Base-by-base conservation (phyloP, 2,329 filamentous ascomycete species). In the Cercospora canescens region DNA sequence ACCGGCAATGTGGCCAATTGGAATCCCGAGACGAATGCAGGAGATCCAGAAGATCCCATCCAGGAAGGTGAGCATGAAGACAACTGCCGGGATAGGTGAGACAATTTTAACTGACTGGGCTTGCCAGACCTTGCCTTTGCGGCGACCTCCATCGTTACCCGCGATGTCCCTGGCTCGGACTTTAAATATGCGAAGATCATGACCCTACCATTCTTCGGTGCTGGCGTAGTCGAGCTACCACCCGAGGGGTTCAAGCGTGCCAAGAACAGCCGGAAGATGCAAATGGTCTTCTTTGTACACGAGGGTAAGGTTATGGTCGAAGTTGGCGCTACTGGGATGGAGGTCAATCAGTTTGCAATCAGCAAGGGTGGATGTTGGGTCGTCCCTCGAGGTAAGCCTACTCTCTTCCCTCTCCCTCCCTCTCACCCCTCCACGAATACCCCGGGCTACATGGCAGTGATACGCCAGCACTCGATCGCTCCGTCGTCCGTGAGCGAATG, bases 191-290 rank as follows among this genome's bases (percentile, higher is more conserved):
- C 92, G 35, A 98, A 97, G 82, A 91, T 94, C 67, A 86, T 96
- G 64, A 92, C 89, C 30, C 83, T 91, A 67, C 88, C 91, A 0
- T 98, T 97, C 79, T 92, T 98, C 78, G 94, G 93, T 35, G 90
- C 91, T 9, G 95, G 95, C 16, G 86, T 98, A 60, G 91, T 99
- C 39, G 94, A 98, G 74, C 82, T 99, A 59, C 92, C 93, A 6
- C 89, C 92, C 0, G 90, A 91, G 2, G 88, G 91, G 34, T 88
- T 91, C 76, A 99, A 99, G 83, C 88, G 89, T 72, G 87, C 90
- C 57, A 98, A 98, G 84, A 98, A 97, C 79, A 91, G 91, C 37
- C 87, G 94, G 69, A 94, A 91, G 81, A 98, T 97, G 92, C 93
- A 97, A 76, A 95, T 99, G 90, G 89, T 91, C 1, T 98, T 98